Evolutionary conservation across 495 filamentous ascomycete species (phyloP).

Genomic region (Geoglossum glabrum): DNA sequence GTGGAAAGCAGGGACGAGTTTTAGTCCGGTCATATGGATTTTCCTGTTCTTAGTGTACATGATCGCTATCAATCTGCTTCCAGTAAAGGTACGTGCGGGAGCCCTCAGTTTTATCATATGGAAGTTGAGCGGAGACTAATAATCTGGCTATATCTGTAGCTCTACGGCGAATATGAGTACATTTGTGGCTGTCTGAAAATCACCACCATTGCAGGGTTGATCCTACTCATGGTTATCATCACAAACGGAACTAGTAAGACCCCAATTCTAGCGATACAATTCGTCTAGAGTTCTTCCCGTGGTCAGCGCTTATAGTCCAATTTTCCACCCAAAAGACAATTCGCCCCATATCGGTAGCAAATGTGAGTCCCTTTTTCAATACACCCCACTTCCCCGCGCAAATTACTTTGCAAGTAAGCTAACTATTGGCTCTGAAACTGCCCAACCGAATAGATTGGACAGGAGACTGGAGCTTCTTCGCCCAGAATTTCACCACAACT

Average conservation of each 20-base stretch:
- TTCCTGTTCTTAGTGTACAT: neutral
- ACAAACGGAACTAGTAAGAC: neutral
- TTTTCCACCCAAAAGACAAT: neutral
- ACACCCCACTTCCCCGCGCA: neutral
- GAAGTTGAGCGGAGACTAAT: neutral
- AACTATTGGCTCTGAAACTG: neutral
- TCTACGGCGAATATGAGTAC: neutral
- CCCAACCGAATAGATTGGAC: neutral
- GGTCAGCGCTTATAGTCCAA: neutral
- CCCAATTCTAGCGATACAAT: neutral
- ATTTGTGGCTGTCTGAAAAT: neutral
- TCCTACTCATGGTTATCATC: neutral
- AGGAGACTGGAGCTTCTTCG: neutral
- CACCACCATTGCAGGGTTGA: neutral
- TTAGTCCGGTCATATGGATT: neutral
- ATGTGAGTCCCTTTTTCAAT: neutral
- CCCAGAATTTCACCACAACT: neutral
- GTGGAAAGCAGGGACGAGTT: neutral
- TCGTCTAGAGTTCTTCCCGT: neutral
- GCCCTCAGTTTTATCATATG: too few species aligned
- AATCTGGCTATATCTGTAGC: neutral
- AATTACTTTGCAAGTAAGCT: neutral
- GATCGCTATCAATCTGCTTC: neutral
- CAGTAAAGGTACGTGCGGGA: neutral
- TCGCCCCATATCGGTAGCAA: neutral